Conservation (phyloP, 2,329 filamentous ascomycete species). For the Dothiorella sarmentorum region DNA sequence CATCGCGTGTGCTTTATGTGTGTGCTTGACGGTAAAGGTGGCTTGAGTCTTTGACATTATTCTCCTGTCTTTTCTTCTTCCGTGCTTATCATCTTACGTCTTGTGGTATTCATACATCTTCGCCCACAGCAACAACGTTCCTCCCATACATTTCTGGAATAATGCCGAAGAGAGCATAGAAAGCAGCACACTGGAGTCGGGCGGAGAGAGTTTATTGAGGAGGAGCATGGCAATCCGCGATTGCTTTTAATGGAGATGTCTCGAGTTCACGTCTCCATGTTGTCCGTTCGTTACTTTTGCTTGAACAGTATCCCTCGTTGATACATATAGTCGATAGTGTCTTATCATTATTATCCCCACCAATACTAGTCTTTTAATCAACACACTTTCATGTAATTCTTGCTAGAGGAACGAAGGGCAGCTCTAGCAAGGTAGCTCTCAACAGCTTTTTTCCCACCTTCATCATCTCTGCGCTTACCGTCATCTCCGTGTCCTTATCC, state of each 20-base stretch:
- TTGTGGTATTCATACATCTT: not conserved
- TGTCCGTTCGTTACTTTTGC: not conserved
- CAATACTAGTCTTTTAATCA: not conserved
- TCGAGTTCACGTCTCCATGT: not conserved
- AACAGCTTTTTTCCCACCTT: too few relatives aligned
- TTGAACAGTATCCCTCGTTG: not conserved
- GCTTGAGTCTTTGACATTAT: not conserved
- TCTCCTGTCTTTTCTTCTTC: not conserved
- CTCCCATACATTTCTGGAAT: not conserved
- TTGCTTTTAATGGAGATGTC: too few relatives aligned
- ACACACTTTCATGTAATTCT: too few relatives aligned
- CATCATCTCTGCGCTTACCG: too few relatives aligned
- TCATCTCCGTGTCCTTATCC: too few relatives aligned
- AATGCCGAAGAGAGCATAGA: not conserved
- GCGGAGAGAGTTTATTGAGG: too few relatives aligned
- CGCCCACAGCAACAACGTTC: not conserved
- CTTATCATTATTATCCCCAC: not conserved
- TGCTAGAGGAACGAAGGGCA: too few relatives aligned
- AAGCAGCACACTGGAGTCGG: not conserved
- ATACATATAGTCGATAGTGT: slow-evolving; percentile 1
- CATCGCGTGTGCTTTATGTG: not conserved
- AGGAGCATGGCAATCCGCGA: too few relatives aligned
- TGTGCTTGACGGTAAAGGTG: not conserved
- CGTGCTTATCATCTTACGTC: not conserved
- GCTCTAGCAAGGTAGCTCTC: too few relatives aligned